Percentiles rank a stretch among this genome's conserved stretches.
Evolutionary conservation across 179 eudicot species (phyloP).

Genomic region (Sideroxylon spinosum): DNA sequence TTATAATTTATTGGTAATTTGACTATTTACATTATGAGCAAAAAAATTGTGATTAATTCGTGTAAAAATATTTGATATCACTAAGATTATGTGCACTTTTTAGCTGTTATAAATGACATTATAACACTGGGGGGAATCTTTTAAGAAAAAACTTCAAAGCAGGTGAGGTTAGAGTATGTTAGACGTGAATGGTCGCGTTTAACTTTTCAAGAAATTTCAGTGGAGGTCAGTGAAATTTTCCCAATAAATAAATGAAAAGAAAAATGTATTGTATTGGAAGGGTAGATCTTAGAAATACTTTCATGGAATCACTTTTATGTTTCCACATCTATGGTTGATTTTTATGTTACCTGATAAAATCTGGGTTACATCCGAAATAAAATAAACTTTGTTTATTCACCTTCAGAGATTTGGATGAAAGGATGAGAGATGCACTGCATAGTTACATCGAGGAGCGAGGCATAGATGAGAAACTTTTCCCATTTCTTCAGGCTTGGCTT

Average conservation of each 20-base stretch:
- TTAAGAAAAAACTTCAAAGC: no score
- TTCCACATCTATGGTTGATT: not conserved
- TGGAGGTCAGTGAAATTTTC: no score
- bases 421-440: constrained; percentile 72
- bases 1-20: no score
- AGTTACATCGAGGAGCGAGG: constrained; percentile 71
- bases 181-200: no score
- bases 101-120: no score
- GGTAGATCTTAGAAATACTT: not conserved
- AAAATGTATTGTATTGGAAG: not conserved
- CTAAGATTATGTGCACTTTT: no score
- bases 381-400: not conserved
- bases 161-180: no score
- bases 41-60: no score
- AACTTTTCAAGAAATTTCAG: no score
- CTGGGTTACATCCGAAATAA: not conserved
- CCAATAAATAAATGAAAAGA: not conserved
- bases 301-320: not conserved
- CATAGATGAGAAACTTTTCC: constrained; percentile 71
- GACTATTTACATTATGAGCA: no score
- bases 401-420: constrained; percentile 71
- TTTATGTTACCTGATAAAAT: not conserved
- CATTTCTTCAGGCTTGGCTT: constrained; percentile 91
- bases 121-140: no score
- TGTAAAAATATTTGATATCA: no score